Base-by-base conservation (phyloP, 352 stramenopile species). In the Blastocystis sp. region DNA sequence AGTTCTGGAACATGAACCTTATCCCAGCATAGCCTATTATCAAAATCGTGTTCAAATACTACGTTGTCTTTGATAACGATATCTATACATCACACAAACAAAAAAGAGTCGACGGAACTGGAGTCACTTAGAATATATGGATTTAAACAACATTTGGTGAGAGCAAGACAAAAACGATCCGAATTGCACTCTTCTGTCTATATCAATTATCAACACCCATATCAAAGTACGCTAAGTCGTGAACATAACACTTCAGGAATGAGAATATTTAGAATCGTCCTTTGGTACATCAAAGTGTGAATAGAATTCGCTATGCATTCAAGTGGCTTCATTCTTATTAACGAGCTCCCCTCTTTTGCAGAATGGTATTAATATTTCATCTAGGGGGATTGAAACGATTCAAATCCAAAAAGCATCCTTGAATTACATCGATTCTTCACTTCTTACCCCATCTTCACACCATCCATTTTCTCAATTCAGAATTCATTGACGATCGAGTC, bases 121-220 rank as follows among this genome's bases (percentile, higher is more conserved):
- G n/a, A 21, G 0, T 32, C 49, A 0, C 35, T 16, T 21, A 80
- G 49, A 21, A 80, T 4, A 11, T 65, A 29, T 4, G 69, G 39
- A 37, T 39, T 21, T 24, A 80, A 65, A 43, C 35, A 52, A 32
- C 69, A 80, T 32, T 80, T 80, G 0, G 52, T 80, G 14, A 80
- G 69, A 9, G 69, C 39, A n/a, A 46, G 35, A 24, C 43, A 63
- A n/a, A 80, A 80, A 16, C 21, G 21, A 21, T 16, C 6, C 29
- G n/a, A 27, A 19, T 21, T 65, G 42, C 69, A 80, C n/a, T 80
- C 69, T 63, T 16, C 1, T 11, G 69, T 80, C 69, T 80, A 65
- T 19, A n/a, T n/a, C n/a, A n/a, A n/a, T n/a, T n/a, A n/a, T n/a
- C n/a, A n/a, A n/a, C n/a, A n/a, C n/a, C n/a, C n/a, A n/a, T n/a